Percentiles rank a stretch among this genome's conserved stretches.
Evolutionary conservation across 2,329 filamentous ascomycete species (phyloP).

Genomic region (Aureobasidium zeae): DNA sequence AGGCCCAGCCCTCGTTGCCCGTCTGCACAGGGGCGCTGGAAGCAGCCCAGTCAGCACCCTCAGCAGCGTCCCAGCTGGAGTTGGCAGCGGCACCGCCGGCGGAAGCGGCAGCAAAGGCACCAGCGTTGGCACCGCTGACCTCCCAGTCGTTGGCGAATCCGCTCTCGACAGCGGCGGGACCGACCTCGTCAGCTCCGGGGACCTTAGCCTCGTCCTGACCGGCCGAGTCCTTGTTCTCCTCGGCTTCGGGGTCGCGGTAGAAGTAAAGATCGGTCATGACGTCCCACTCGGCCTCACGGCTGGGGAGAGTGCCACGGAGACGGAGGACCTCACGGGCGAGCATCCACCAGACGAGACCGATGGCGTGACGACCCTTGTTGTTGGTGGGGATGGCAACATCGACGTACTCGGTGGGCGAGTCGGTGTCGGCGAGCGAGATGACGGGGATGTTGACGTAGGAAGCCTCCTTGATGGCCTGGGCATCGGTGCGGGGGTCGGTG

Average conservation of each 20-base stretch:
- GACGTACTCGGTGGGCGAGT: conserved; percentile 99
- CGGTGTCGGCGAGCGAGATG: conserved; percentile 97
- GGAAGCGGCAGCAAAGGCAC: conserved; percentile 57
- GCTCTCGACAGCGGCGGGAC: conserved; percentile 64
- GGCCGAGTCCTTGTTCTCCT: conserved; percentile 91
- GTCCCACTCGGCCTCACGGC: conserved; percentile 95
- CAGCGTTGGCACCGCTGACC: conserved; percentile 55
- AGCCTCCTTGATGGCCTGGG: conserved; percentile 99
- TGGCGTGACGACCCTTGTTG: conserved; percentile 99
- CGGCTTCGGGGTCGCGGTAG: conserved; percentile 99
- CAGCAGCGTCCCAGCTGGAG: conserved; percentile 56
- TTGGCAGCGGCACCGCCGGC: conserved; percentile 48
- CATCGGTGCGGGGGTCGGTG: conserved; percentile 98
- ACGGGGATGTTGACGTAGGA: conserved; percentile 99
- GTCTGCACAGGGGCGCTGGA: conserved; percentile 40
- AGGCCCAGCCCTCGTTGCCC: conserved; percentile 45
- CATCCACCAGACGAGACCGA: conserved; percentile 99
- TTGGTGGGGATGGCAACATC: conserved; percentile 99
- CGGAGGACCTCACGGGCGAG: conserved; percentile 98
- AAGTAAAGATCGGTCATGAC: conserved; percentile 99
- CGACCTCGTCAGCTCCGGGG: conserved; percentile 75
- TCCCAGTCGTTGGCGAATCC: conserved; percentile 85
- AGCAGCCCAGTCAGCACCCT: conserved; percentile 60
- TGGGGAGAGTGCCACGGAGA: conserved; percentile 91
- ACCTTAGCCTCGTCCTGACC: conserved; percentile 78